phyloP scores from a whole-genome alignment of 2,329 filamentous ascomycete species.

The Aquanectria penicillioides region DNA sequence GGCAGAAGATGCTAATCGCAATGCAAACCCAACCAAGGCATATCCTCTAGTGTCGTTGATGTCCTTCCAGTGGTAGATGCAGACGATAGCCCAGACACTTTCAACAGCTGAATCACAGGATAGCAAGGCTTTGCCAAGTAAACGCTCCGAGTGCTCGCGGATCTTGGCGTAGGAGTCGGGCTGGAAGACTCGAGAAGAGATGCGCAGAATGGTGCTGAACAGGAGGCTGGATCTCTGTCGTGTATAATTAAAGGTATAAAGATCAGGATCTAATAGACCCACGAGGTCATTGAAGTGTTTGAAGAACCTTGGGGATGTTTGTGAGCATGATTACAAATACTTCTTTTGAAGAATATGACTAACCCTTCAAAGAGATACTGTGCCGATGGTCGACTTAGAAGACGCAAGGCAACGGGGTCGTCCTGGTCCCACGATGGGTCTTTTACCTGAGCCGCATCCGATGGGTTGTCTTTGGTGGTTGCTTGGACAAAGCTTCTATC shows the following conservation, averaged over 20 bases:
- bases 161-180: neutral
- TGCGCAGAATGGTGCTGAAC: neutral
- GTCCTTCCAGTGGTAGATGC: constrained; percentile 3
- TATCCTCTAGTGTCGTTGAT: neutral
- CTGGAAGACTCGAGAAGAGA: neutral
- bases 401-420: neutral
- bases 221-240: neutral
- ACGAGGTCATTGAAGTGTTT: neutral
- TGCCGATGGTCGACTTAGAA: neutral
- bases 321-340: neutral
- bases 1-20: neutral
- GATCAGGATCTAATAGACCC: neutral
- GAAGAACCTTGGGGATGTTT: neutral
- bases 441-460: neutral
- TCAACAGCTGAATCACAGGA: neutral
- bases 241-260: neutral
- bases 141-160: neutral
- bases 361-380: constrained; percentile 6
- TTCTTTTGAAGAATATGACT: neutral
- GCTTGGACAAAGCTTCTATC: neutral
- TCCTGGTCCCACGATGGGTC: neutral
- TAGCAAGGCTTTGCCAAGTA: neutral
- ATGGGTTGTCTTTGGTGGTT: neutral
- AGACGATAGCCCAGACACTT: neutral
- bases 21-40: neutral